Percentiles rank a stretch among this genome's conserved stretches.
These are phyloP conservation scores for Syzygium malaccense DNA, from an alignment of 441 rosid genomes.

Conservation along the genomic window DNA sequence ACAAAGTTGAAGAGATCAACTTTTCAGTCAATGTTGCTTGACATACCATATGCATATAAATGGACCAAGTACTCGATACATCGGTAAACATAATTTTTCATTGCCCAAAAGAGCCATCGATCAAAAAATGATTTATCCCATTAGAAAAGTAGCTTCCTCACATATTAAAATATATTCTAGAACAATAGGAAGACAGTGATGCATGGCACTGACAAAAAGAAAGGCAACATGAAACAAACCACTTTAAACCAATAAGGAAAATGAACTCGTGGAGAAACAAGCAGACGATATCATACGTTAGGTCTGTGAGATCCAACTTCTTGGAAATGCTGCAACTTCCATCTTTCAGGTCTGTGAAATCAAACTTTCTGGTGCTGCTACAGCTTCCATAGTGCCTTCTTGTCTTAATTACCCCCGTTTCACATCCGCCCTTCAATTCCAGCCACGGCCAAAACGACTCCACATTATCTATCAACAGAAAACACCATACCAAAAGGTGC, in stretches of 20 bases:
- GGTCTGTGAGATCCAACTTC: conserved; percentile 69
- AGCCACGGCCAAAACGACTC: conserved; percentile 23
- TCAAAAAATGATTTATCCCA: not conserved
- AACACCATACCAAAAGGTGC: not conserved
- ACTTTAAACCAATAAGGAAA: not conserved
- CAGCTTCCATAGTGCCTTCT: conserved; percentile 41
- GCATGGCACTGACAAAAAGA: not conserved
- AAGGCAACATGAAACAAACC: not conserved
- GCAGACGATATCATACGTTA: conserved; percentile 45
- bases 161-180: not conserved
- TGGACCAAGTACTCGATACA: not conserved
- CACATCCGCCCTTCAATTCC: conserved; percentile 23
- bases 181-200: not conserved
- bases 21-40: not conserved
- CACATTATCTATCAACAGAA: conserved; percentile 29
- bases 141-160: not conserved
- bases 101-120: not conserved
- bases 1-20: not conserved
- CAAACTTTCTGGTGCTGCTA: conserved; percentile 29
- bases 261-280: not conserved
- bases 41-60: not conserved
- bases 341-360: conserved; percentile 64
- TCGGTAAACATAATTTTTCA: not conserved
- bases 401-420: conserved; percentile 11
- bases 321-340: conserved; percentile 19